Base-by-base conservation (phyloP, 140 eudicot genomes). In the Cichorium intybus region DNA sequence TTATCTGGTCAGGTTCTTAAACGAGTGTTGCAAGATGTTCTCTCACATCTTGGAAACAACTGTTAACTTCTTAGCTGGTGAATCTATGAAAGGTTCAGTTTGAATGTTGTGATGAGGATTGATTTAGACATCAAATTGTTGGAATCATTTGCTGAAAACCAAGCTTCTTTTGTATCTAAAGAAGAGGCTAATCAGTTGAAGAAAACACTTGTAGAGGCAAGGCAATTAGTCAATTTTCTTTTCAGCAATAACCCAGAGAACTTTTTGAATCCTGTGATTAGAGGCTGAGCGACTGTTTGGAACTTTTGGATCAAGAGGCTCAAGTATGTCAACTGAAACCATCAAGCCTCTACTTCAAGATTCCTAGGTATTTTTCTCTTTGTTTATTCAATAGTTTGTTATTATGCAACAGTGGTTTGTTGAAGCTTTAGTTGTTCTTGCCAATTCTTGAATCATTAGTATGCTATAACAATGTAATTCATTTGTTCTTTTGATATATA, bases 71-170 rank as follows among this genome's bases (percentile, higher is more conserved):
- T 74, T 93, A 75, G 76, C 56, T 49, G 87, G 99, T 20, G 99
- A 93, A 12, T 63, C 95, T 6, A 97, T 93, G 17, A 93, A 77
- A 81, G 80, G 82, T 93, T 88, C 69, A 88, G 83, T 23, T 63
- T 93, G 18, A 88, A 93, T 80, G 89, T 97, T 50, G 80, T 93
- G 8, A 93, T 83, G 97, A 97, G 97, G 29, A 81, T 93, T 31
- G 97, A 93, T 69, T 61, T 88, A 41, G 99, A 93, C 78, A 63
- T 93, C 34, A 78, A 79, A 16, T 60, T 84, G 70, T 76, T 93
- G 85, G 99, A 93, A 77, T 72, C 93, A 10, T 93, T 93, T 88
- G 97, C 99, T 31, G 99, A 93, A 69, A 93, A 81, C 66, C 99
- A 85, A 75, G 90, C 90, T 70, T 53, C 86, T 46, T 80, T 93